Conservation (phyloP, 1,284 basidiomycete genomes). For the Rhizoctonia solani region DNA sequence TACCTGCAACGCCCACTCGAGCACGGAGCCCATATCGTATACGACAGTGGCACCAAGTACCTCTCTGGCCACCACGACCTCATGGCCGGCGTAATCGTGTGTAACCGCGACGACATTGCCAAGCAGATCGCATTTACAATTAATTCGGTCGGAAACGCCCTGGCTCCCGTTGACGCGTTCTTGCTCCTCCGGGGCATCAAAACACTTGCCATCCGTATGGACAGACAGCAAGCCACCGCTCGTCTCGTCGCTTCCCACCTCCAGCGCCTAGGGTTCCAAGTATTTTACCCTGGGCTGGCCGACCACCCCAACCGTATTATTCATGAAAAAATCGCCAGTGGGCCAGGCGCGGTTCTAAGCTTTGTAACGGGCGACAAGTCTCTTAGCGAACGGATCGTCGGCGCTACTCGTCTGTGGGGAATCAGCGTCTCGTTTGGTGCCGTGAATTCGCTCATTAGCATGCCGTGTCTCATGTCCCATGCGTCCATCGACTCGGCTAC, state of each 20-base stretch:
- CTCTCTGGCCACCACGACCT: conserved; percentile 98
- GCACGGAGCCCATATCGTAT: conserved; percentile 95
- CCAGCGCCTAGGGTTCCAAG: conserved; percentile 83
- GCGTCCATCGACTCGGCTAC: conserved; percentile 95
- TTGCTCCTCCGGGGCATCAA: conserved; percentile 94
- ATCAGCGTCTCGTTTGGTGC: conserved; percentile 98
- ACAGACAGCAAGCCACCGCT: conserved; percentile 87
- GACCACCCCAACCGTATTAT: conserved; percentile 84
- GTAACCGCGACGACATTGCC: conserved; percentile 88
- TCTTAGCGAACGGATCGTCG: conserved; percentile 91
- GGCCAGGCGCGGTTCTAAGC: conserved; percentile 91
- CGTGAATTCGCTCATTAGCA: conserved; percentile 97
- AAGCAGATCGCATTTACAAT: conserved; percentile 91
- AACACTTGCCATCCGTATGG: conserved; percentile 96
- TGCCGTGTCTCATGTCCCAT: conserved; percentile 99
- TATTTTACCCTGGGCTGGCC: conserved; percentile 91
- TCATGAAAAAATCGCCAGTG: conserved; percentile 86
- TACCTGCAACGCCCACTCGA: conserved; percentile 96
- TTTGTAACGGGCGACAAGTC: conserved; percentile 94
- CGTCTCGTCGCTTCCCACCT: conserved; percentile 88
- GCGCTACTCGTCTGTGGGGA: conserved; percentile 91
- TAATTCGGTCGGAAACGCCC: conserved; percentile 96
- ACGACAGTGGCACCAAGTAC: conserved; percentile 98
- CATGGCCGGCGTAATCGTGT: conserved; percentile 95
- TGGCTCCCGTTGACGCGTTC: conserved; percentile 96